These are phyloP conservation scores for Perkinsela sp. DNA, from an alignment of 208 protist species.

Conservation along the genomic window DNA sequence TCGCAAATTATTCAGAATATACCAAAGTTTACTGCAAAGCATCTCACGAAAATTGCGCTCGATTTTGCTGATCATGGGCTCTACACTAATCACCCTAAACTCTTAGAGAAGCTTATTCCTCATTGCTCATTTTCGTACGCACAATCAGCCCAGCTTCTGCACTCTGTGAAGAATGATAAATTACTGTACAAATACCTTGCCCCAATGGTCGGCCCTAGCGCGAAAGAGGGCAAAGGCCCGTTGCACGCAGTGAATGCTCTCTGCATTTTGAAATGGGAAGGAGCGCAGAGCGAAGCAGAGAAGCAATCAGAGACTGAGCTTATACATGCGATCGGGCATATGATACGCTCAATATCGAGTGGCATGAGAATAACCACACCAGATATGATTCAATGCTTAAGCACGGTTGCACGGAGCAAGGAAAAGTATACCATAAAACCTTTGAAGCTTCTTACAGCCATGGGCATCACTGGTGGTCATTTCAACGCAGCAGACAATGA, in stretches of 20 bases:
- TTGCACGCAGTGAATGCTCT: not conserved
- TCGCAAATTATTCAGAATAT: not conserved
- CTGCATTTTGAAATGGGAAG: not conserved
- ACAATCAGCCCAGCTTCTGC: not conserved
- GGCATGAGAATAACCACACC: not conserved
- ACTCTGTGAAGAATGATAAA: not conserved
- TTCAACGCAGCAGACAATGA: not conserved
- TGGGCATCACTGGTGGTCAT: not conserved
- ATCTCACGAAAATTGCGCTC: not conserved
- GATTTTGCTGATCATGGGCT: not conserved
- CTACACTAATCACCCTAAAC: not conserved
- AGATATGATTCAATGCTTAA: not conserved
- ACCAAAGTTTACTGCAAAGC: not conserved
- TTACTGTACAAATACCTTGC: not conserved
- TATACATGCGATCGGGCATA: not conserved
- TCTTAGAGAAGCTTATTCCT: not conserved
- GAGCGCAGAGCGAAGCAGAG: not conserved
- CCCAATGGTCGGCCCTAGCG: not conserved
- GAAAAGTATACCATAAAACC: not conserved
- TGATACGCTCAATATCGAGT: not conserved
- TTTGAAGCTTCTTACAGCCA: not conserved
- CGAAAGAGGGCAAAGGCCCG: not conserved
- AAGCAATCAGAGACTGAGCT: not conserved
- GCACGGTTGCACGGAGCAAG: not conserved
- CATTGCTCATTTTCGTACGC: not conserved